Conservation (phyloP, 2,329 filamentous ascomycete genomes). For the Ophiostoma novo-ulmi region DNA sequence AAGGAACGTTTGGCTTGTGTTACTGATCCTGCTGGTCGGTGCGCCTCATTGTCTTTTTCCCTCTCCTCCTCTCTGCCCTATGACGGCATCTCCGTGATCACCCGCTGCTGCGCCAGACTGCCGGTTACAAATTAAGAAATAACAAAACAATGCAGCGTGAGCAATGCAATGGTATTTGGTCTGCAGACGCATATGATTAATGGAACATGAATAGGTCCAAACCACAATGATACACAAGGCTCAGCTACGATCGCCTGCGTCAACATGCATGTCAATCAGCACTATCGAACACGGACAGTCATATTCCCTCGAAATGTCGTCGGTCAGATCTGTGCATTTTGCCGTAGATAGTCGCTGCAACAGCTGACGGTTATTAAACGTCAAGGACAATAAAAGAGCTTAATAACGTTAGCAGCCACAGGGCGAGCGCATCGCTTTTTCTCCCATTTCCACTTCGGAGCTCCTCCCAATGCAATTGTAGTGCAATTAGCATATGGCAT, state of each 20-base stretch:
- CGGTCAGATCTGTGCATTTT: neutral
- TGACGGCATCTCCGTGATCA: conserved; percentile 4
- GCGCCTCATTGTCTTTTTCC: neutral
- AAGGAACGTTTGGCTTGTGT: conserved; percentile 18
- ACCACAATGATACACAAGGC: neutral
- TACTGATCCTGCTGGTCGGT: conserved; percentile 5
- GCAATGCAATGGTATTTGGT: neutral
- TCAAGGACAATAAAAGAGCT: too few species aligned
- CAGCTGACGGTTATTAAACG: too few species aligned
- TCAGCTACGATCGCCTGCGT: neutral
- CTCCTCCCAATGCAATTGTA: neutral
- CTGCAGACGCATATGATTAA: neutral
- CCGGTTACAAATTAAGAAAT: neutral
- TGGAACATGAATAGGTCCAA: neutral
- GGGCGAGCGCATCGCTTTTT: too few species aligned
- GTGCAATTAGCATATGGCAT: neutral
- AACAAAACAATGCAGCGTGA: neutral
- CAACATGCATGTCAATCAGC: neutral
- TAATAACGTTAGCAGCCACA: too few species aligned
- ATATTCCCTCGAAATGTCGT: neutral
- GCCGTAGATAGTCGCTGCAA: too few species aligned
- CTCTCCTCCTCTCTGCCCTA: neutral
- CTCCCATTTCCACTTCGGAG: neutral
- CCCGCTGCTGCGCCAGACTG: conserved; percentile 1
- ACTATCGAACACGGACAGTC: neutral